A percentile compares a stretch with the other conserved stretches of the same genome.
Conservation (phyloP, 2,329 filamentous ascomycete species). For the Knoxdaviesia capensis region DNA sequence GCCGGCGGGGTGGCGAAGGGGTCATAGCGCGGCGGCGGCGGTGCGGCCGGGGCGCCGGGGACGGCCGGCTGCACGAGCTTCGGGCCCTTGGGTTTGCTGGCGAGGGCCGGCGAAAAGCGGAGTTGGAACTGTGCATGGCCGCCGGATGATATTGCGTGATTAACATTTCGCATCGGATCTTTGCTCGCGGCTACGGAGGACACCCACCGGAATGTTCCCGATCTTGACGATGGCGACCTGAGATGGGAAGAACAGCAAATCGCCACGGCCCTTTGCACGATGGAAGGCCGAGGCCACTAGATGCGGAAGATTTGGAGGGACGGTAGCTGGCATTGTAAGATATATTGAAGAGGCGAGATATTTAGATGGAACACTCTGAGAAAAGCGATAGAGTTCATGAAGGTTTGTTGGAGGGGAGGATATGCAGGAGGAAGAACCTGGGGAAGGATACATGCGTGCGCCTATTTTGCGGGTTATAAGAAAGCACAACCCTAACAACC, state of each 20-base stretch:
- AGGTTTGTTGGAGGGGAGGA: too few relatives aligned
- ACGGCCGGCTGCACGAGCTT: conserved; percentile 14
- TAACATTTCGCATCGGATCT: neutral
- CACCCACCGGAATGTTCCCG: conserved; percentile 21
- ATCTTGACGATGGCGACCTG: conserved; percentile 26
- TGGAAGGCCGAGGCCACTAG: conserved; percentile 29
- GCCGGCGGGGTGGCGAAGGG: conserved; percentile 39
- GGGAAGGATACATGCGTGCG: too few relatives aligned
- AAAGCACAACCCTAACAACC: too few relatives aligned
- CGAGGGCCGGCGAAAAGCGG: conserved; percentile 48
- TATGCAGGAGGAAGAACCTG: too few relatives aligned
- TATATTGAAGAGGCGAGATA: too few relatives aligned
- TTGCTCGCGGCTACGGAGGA: neutral
- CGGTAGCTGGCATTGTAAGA: neutral
- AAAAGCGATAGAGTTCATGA: too few relatives aligned
- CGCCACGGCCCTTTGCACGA: conserved; percentile 23
- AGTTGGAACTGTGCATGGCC: conserved; percentile 41
- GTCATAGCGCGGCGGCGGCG: conserved; percentile 23
- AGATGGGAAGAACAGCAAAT: conserved; percentile 33
- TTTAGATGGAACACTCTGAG: too few relatives aligned
- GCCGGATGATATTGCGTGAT: neutral
- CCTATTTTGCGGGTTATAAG: too few relatives aligned
- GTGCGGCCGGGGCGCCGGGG: conserved; percentile 7
- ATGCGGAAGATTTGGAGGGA: conserved; percentile 21
- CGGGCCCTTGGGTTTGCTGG: conserved; percentile 39